These are phyloP conservation scores for Mycena rosella DNA, from an alignment of 768 basidiomycete species.

Conservation along the genomic window DNA sequence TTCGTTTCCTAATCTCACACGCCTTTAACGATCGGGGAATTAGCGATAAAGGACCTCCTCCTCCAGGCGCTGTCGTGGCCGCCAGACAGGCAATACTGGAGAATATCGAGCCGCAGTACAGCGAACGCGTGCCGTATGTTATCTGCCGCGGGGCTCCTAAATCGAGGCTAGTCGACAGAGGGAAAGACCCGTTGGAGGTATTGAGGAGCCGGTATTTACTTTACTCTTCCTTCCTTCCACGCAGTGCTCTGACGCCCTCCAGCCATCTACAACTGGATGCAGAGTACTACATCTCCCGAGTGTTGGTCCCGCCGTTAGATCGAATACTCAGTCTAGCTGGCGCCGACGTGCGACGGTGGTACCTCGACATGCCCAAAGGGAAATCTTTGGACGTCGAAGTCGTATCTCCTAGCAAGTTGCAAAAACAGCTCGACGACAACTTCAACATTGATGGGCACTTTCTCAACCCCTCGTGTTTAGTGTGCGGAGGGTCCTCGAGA, in stretches of 20 bases:
- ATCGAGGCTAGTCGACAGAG: conserved; percentile 78
- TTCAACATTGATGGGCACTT: conserved; percentile 84
- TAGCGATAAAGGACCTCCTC: conserved; percentile 88
- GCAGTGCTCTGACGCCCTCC: conserved; percentile 1
- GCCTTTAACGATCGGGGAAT: background rate
- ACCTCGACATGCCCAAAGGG: conserved; percentile 83
- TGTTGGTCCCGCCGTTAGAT: conserved; percentile 91
- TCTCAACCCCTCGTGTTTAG: conserved; percentile 73
- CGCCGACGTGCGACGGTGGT: conserved; percentile 90
- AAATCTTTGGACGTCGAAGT: conserved; percentile 49
- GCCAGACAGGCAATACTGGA: conserved; percentile 80
- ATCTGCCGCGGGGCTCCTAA: conserved; percentile 77
- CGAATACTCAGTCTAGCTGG: conserved; percentile 94
- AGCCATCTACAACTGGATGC: conserved; percentile 87
- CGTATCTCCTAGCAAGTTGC: conserved; percentile 40
- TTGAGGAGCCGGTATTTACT: conserved; percentile 66
- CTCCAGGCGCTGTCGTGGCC: conserved; percentile 93
- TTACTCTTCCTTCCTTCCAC: background rate
- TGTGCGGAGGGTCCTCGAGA: conserved; percentile 69
- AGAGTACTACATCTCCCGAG: conserved; percentile 86
- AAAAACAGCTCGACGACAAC: conserved; percentile 48
- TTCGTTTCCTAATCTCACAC: background rate
- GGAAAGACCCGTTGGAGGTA: conserved; percentile 79
- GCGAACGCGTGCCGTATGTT: conserved; percentile 93
- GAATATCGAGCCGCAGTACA: conserved; percentile 89